Evolutionary conservation across 768 basidiomycete species (phyloP).

Genomic region (Leccinum disarticulatum): DNA sequence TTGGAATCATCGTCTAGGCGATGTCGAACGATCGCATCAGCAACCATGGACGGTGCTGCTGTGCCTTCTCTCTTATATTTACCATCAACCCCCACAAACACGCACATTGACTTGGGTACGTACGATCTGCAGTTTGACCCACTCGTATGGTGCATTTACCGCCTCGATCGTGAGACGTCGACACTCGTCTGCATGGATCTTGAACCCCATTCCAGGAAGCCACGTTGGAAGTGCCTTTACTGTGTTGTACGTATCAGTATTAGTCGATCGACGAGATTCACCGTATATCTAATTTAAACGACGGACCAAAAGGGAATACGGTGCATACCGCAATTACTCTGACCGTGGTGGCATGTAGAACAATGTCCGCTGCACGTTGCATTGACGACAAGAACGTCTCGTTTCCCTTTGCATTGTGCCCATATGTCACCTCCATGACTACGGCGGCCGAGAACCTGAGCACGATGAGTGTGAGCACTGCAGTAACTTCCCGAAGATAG

Average conservation of each 20-base stretch:
- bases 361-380: background rate
- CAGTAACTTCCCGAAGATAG: background rate
- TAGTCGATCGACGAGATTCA: background rate
- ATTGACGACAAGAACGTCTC: constrained; percentile 11
- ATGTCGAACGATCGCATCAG: constrained; percentile 9
- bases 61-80: background rate
- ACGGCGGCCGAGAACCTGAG: background rate
- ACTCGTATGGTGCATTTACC: background rate
- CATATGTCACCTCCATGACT: background rate
- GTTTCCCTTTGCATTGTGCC: background rate
- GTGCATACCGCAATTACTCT: constrained; percentile 7
- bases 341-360: background rate
- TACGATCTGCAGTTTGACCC: background rate
- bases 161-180: background rate
- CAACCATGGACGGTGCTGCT: background rate
- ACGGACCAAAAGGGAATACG: constrained; percentile 18
- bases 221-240: background rate
- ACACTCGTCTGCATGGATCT: background rate
- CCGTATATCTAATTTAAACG: background rate
- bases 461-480: background rate
- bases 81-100: background rate
- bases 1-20: background rate
- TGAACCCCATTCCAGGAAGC: background rate
- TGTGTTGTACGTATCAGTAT: background rate
- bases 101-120: background rate